phyloP scores from a whole-genome alignment of 2,329 filamentous ascomycete genomes.

The Arthrobotrys conoides region DNA sequence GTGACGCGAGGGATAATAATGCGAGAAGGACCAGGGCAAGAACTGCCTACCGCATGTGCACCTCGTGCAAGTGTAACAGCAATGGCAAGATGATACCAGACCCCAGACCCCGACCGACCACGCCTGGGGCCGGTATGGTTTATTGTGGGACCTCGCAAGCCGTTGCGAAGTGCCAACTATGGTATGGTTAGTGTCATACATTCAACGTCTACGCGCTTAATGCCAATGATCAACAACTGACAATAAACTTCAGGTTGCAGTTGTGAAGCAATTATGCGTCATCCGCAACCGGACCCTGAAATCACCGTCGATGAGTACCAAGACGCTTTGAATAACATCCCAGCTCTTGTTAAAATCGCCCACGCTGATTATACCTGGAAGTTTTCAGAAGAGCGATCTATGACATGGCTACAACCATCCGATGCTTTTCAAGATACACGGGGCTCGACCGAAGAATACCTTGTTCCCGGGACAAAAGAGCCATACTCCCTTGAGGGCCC shows the following conservation, averaged over 20 bases:
- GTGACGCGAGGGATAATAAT: too few species aligned
- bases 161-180: neutral
- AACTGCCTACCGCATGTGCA: too few species aligned
- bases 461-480: conserved; percentile 1
- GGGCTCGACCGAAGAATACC: neutral
- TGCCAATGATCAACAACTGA: neutral
- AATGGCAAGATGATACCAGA: neutral
- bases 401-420: neutral
- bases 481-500: conserved; percentile 8
- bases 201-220: too few species aligned
- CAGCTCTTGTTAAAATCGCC: neutral
- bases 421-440: too few species aligned
- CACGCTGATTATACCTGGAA: neutral
- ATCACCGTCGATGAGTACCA: neutral
- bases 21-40: too few species aligned
- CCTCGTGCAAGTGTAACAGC: too few species aligned
- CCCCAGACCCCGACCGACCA: too few species aligned
- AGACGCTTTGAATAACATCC: conserved; percentile 1
- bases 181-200: neutral
- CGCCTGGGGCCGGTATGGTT: too few species aligned
- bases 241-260: neutral
- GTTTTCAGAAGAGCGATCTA: neutral
- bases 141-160: neutral
- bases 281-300: neutral
- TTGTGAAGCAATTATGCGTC: neutral